Evolutionary conservation across 768 basidiomycete genomes (phyloP).

Genomic region (Obba rivulosa): DNA sequence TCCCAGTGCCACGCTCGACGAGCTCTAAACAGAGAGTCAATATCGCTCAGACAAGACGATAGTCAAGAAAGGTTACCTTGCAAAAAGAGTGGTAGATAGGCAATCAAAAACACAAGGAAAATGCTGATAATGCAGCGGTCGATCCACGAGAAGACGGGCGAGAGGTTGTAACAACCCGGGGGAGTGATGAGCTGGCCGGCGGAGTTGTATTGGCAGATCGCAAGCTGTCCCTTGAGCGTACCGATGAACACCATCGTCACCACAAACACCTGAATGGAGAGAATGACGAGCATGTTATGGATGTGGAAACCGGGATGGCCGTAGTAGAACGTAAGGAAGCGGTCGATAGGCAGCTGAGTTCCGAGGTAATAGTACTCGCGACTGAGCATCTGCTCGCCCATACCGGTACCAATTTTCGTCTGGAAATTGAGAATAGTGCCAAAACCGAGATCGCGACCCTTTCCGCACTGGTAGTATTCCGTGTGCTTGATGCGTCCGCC

Average conservation of each 20-base stretch:
- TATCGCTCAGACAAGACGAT: neutral
- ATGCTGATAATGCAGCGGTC: slow-evolving; percentile 95
- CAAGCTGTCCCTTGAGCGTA: slow-evolving; percentile 77
- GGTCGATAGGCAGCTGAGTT: slow-evolving; percentile 95
- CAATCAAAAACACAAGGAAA: slow-evolving; percentile 97
- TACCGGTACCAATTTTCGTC: slow-evolving; percentile 99
- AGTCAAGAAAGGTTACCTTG: slow-evolving; percentile 56
- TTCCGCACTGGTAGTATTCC: slow-evolving; percentile 99
- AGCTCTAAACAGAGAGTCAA: slow-evolving; percentile 56
- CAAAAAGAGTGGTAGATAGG: slow-evolving; percentile 90
- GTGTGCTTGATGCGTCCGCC: slow-evolving; percentile 98
- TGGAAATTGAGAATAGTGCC: slow-evolving; percentile 99
- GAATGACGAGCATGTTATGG: slow-evolving; percentile 98
- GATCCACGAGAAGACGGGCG: slow-evolving; percentile 94
- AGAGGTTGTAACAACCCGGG: slow-evolving; percentile 89
- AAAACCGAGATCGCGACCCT: slow-evolving; percentile 97
- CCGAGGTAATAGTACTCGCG: slow-evolving; percentile 99
- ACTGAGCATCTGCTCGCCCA: slow-evolving; percentile 99
- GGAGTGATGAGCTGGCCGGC: slow-evolving; percentile 71
- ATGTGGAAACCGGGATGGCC: slow-evolving; percentile 99
- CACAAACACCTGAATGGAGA: slow-evolving; percentile 94
- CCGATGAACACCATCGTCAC: slow-evolving; percentile 94
- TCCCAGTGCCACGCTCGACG: slow-evolving; percentile 89
- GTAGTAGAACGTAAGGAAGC: slow-evolving; percentile 99
- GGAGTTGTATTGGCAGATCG: slow-evolving; percentile 74